phyloP scores from a whole-genome alignment of 805 yeast species.

The Zygosaccharomyces kombuchaensis region DNA sequence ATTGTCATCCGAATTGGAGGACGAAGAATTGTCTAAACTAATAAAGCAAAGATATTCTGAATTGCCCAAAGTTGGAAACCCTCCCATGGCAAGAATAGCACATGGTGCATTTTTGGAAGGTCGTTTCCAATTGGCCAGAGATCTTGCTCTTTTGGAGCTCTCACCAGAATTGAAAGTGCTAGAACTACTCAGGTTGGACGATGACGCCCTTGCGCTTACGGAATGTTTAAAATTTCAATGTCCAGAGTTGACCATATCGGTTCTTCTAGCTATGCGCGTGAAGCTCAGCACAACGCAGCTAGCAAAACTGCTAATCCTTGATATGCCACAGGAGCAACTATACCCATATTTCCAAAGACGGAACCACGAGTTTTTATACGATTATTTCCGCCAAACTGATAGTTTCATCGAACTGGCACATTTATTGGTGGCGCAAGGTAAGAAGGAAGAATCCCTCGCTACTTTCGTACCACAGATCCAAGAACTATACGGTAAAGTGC shows the following conservation, averaged over 20 bases:
- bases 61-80: conserved; percentile 33
- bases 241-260: conserved; percentile 49
- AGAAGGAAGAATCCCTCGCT: conserved; percentile 33
- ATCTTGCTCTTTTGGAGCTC: conserved; percentile 63
- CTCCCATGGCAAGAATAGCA: conserved; percentile 34
- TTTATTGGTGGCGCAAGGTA: conserved; percentile 35
- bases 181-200: conserved; percentile 65
- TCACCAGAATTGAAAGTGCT: conserved; percentile 55
- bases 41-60: conserved; percentile 34
- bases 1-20: conserved; percentile 49
- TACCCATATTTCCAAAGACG: conserved; percentile 33
- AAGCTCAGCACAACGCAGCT: conserved; percentile 62
- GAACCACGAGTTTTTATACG: conserved; percentile 42
- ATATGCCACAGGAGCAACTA: conserved; percentile 35
- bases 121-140: conserved; percentile 59
- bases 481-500: conserved; percentile 28
- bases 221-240: conserved; percentile 61
- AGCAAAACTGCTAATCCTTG: conserved; percentile 52
- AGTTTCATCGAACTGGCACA: conserved; percentile 44
- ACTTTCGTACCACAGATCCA: conserved; percentile 35
- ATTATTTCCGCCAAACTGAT: conserved; percentile 64
- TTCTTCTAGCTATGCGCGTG: conserved; percentile 46
- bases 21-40: conserved; percentile 50
- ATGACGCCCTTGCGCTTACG: conserved; percentile 60
- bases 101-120: conserved; percentile 53